Percentiles rank a stretch among this genome's conserved stretches.
Evolutionary conservation across 1,284 basidiomycete species (phyloP).

Genomic region (Moniliella sp.): DNA sequence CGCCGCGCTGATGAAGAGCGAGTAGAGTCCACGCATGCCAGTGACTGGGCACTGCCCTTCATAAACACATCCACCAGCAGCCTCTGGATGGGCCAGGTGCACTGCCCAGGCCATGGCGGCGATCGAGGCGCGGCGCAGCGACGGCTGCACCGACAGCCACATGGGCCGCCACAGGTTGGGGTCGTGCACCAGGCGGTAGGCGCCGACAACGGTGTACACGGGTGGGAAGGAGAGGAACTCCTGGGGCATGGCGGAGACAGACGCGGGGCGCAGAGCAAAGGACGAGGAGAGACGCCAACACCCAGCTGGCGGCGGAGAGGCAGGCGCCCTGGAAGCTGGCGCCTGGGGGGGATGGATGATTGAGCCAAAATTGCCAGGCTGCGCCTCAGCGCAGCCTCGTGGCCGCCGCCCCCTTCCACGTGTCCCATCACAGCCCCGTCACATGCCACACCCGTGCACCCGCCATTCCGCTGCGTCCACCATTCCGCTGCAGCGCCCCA

Average conservation of each 20-base stretch:
- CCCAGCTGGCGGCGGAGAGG: too few species aligned
- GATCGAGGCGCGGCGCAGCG: slow-evolving; percentile 13
- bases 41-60: slow-evolving; percentile 12
- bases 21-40: slow-evolving; percentile 4
- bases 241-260: background rate
- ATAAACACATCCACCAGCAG: slow-evolving; percentile 23
- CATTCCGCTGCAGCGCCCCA: too few species aligned
- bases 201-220: background rate
- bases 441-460: too few species aligned
- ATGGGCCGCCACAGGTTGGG: slow-evolving; percentile 20
- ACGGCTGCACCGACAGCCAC: slow-evolving; percentile 17
- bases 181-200: slow-evolving; percentile 20
- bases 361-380: too few species aligned
- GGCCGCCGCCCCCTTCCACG: too few species aligned
- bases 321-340: too few species aligned
- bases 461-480: too few species aligned
- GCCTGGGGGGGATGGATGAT: too few species aligned
- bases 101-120: slow-evolving; percentile 9
- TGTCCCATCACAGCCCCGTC: too few species aligned
- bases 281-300: too few species aligned
- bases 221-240: background rate
- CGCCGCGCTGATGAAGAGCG: background rate
- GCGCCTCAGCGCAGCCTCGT: too few species aligned
- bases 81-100: slow-evolving; percentile 22
- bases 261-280: too few species aligned